A percentile compares a stretch with the other conserved stretches of the same genome.
Evolutionary conservation across 2,329 filamentous ascomycete species (phyloP).

Genomic region (Penicillium sp.): DNA sequence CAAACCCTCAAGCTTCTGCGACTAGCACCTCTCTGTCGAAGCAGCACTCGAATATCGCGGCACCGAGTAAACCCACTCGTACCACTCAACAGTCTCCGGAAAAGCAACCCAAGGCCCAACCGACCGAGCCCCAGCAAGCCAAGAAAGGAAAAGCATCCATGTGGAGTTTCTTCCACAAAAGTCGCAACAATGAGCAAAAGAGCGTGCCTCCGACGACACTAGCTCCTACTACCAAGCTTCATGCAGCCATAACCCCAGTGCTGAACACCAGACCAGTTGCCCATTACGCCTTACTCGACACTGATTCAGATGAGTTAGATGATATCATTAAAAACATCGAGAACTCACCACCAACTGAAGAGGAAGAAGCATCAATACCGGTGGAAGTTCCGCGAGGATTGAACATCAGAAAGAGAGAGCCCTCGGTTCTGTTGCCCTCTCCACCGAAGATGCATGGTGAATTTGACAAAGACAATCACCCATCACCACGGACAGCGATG

Average conservation of each 20-base stretch:
- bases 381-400: slow-evolving; percentile 31
- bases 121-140: slow-evolving; percentile 39
- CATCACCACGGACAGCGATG: slow-evolving; percentile 39
- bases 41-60: slow-evolving; percentile 13
- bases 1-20: slow-evolving; percentile 25
- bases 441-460: slow-evolving; percentile 42
- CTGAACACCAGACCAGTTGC: slow-evolving; percentile 50
- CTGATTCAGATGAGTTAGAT: slow-evolving; percentile 43
- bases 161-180: slow-evolving; percentile 63
- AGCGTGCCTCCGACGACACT: slow-evolving; percentile 21
- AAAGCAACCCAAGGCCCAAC: slow-evolving; percentile 20
- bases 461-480: slow-evolving; percentile 29
- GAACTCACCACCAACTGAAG: slow-evolving; percentile 43
- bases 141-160: slow-evolving; percentile 34
- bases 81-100: slow-evolving; percentile 2
- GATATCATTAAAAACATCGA: slow-evolving; percentile 42
- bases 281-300: slow-evolving; percentile 61
- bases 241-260: slow-evolving; percentile 43
- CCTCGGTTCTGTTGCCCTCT: slow-evolving; percentile 46
- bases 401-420: slow-evolving; percentile 35
- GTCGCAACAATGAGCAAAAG: slow-evolving; percentile 29
- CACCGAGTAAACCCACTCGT: slow-evolving; percentile 9
- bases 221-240: slow-evolving; percentile 34
- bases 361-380: slow-evolving; percentile 25
- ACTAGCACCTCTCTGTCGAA: slow-evolving; percentile 28